Percentiles rank a stretch among this genome's conserved stretches.
These are phyloP conservation scores for Arthrobotrys iridis DNA, from an alignment of 2,329 filamentous ascomycete genomes.

Conservation along the genomic window DNA sequence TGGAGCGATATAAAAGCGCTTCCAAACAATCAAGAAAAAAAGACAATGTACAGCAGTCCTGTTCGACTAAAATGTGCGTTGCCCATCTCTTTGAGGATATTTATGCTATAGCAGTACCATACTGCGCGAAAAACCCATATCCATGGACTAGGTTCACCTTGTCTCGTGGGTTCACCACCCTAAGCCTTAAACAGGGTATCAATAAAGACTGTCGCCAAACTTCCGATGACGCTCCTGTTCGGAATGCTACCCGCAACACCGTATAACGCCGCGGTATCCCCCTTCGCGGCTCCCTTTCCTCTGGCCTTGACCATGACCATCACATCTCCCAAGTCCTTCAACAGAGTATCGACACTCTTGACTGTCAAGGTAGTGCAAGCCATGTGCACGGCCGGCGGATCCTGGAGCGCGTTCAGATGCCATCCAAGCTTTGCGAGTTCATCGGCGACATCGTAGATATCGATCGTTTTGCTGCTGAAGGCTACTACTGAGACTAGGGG, in stretches of 20 bases:
- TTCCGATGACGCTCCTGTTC: constrained; percentile 93
- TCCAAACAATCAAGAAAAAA: neutral
- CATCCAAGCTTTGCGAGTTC: constrained; percentile 84
- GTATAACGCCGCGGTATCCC: constrained; percentile 88
- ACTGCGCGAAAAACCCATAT: too few relatives aligned
- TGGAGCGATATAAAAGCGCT: neutral
- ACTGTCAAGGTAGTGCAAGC: constrained; percentile 90
- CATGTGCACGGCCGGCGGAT: constrained; percentile 89
- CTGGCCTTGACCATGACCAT: constrained; percentile 76
- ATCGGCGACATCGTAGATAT: constrained; percentile 95
- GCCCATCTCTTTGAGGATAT: too few relatives aligned
- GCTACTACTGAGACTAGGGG: constrained; percentile 91
- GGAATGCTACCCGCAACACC: constrained; percentile 94
- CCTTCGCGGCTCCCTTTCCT: constrained; percentile 71
- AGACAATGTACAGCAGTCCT: too few relatives aligned
- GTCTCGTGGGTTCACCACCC: neutral
- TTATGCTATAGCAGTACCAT: too few relatives aligned
- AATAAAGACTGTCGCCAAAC: constrained; percentile 88
- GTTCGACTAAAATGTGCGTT: too few relatives aligned
- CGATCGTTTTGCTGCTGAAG: constrained; percentile 82
- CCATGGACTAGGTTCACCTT: too few relatives aligned
- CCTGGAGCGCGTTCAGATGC: constrained; percentile 95
- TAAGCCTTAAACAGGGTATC: constrained; percentile 91
- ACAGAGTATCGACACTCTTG: constrained; percentile 80
- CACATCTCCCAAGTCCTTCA: constrained; percentile 73